Evolutionary conservation across 495 filamentous ascomycete species (phyloP).

Genomic region (Elasticomyces elasticus): DNA sequence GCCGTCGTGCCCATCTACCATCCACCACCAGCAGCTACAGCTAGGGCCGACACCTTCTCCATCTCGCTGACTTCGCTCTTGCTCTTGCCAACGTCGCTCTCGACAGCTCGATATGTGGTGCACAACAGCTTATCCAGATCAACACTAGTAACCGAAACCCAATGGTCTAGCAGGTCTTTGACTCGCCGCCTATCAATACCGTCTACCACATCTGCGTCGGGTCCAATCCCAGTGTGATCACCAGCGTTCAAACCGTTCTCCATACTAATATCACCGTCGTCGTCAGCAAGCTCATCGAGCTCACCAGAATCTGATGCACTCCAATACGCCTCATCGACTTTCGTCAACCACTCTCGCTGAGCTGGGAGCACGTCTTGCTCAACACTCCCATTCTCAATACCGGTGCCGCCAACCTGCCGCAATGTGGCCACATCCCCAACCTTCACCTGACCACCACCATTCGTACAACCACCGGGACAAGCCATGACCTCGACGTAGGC

Average conservation of each 20-base stretch:
- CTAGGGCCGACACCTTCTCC: conserved; percentile 78
- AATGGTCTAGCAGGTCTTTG: conserved; percentile 55
- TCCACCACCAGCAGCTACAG: conserved; percentile 85
- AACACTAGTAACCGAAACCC: conserved; percentile 61
- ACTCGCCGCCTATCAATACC: conserved; percentile 39
- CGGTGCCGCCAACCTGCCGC: conserved; percentile 23
- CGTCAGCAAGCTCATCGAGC: conserved; percentile 39
- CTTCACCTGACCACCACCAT: conserved; percentile 91
- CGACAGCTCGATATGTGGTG: conserved; percentile 81
- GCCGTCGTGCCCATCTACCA: conserved; percentile 46
- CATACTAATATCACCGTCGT: conserved; percentile 25
- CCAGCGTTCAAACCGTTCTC: conserved; percentile 8
- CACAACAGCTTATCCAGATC: conserved; percentile 61
- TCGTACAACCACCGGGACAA: conserved; percentile 94
- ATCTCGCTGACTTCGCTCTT: conserved; percentile 47
- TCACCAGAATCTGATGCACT: conserved; percentile 45
- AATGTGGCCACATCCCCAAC: conserved; percentile 54
- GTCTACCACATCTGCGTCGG: conserved; percentile 38
- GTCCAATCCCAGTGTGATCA: not conserved
- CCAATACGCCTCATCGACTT: conserved; percentile 90
- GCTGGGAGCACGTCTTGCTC: conserved; percentile 43
- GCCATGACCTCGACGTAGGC: conserved; percentile 98
- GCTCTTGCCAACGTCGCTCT: conserved; percentile 87
- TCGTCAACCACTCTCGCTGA: conserved; percentile 75
- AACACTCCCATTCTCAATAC: conserved; percentile 28